phyloP scores from a whole-genome alignment of 2,329 filamentous ascomycete genomes.

The Diaporthe nobilis region DNA sequence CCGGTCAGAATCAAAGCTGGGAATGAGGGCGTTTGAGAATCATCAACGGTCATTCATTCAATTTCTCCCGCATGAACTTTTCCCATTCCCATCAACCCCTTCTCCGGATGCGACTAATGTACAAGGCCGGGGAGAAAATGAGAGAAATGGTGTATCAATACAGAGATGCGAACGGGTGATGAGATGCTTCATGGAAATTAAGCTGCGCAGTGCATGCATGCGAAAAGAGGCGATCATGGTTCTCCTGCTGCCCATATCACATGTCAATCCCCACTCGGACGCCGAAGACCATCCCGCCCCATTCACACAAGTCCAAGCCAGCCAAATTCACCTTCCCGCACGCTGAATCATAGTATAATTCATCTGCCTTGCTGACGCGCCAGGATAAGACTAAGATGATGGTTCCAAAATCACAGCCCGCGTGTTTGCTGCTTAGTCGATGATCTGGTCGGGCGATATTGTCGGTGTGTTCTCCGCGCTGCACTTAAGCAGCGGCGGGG shows the following conservation, averaged over 20 bases:
- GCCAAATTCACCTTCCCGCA: constrained; percentile 44
- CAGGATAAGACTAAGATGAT: constrained; percentile 42
- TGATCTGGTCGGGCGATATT: constrained; percentile 22
- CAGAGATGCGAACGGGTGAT: constrained; percentile 45
- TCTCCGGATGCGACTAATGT: constrained; percentile 52
- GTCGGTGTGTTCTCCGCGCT: constrained; percentile 14
- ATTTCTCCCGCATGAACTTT: constrained; percentile 41
- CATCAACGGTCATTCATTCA: constrained; percentile 38
- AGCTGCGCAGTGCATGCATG: constrained; percentile 47
- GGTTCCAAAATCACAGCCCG: constrained; percentile 32
- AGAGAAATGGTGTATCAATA: constrained; percentile 53
- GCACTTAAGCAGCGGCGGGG: constrained; percentile 49
- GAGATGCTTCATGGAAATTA: constrained; percentile 47
- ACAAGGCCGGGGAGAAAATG: constrained; percentile 53
- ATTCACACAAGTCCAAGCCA: constrained; percentile 41
- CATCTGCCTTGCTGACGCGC: constrained; percentile 37
- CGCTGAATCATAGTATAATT: constrained; percentile 45
- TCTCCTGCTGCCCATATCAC: constrained; percentile 50
- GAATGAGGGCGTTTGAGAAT: neutral
- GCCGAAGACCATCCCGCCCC: constrained; percentile 36
- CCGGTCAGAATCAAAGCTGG: neutral
- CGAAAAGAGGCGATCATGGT: constrained; percentile 51
- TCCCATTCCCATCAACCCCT: constrained; percentile 42
- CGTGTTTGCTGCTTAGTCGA: constrained; percentile 31
- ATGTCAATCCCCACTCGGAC: constrained; percentile 42